A percentile compares a stretch with the other conserved stretches of the same genome.
phyloP scores from a whole-genome alignment of 2,329 filamentous ascomycete genomes.

The Nemania serpens region DNA sequence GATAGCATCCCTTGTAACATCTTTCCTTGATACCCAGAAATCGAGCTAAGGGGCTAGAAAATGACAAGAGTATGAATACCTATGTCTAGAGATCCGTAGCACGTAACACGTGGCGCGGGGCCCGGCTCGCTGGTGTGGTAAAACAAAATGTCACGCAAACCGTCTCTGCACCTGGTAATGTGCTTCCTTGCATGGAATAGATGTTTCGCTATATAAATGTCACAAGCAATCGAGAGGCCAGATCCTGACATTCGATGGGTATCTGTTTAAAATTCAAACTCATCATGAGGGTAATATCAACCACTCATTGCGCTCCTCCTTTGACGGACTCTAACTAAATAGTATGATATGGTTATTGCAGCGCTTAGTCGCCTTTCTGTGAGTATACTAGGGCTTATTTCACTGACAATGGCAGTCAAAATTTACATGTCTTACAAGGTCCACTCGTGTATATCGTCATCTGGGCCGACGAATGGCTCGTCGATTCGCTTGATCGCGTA shows the following conservation, averaged over 20 bases:
- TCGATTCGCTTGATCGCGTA: conserved; percentile 93
- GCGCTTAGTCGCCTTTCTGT: not conserved
- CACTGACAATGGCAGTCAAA: conserved; percentile 3
- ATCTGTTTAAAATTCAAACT: conserved; percentile 21
- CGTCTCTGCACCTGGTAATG: not conserved
- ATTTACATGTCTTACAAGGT: conserved; percentile 52
- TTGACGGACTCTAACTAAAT: not conserved
- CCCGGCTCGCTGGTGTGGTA: not conserved
- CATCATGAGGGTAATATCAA: not conserved
- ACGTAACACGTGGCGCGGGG: not conserved
- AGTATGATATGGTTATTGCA: not conserved
- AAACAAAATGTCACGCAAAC: not conserved
- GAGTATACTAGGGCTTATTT: not conserved
- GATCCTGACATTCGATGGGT: conserved; percentile 7
- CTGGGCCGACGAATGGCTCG: conserved; percentile 80
- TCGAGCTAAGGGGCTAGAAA: not conserved
- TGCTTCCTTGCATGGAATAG: not conserved
- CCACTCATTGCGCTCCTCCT: not conserved
- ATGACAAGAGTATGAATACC: not conserved
- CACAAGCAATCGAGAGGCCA: not conserved
- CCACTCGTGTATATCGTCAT: conserved; percentile 83
- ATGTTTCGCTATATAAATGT: not conserved
- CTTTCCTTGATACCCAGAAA: not conserved
- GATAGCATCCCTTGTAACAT: not conserved
- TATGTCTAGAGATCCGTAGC: not conserved